A percentile compares a stretch with the other conserved stretches of the same genome.
phyloP scores from a whole-genome alignment of 2,329 filamentous ascomycete genomes.

The Penicillium fuscoglaucum region DNA sequence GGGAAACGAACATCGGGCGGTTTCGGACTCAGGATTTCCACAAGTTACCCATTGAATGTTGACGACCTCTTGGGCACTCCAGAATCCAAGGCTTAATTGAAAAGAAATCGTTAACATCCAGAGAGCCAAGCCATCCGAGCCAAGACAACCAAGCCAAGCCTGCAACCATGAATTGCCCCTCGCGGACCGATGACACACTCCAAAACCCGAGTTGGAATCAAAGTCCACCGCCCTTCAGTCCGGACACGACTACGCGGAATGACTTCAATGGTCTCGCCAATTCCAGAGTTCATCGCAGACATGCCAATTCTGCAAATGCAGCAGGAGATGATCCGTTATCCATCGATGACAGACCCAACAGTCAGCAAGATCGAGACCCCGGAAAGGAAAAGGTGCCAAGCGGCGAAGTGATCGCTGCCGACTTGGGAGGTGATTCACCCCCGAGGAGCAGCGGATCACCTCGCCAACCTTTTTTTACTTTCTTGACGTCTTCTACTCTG shows the following conservation, averaged over 20 bases:
- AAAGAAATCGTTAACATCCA: background rate
- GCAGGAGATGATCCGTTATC: slow-evolving; percentile 26
- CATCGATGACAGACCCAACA: slow-evolving; percentile 24
- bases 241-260: slow-evolving; percentile 62
- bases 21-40: slow-evolving; percentile 20
- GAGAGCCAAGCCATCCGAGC: background rate
- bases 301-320: slow-evolving; percentile 27
- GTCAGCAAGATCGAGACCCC: slow-evolving; percentile 24
- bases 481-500: slow-evolving; percentile 17
- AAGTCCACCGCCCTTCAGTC: slow-evolving; percentile 57
- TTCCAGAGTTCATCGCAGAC: slow-evolving; percentile 51
- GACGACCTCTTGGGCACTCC: background rate
- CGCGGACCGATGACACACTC: slow-evolving; percentile 58
- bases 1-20: slow-evolving; percentile 23
- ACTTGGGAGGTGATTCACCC: slow-evolving; percentile 32
- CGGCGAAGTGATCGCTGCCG: slow-evolving; percentile 32
- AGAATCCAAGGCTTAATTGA: background rate
- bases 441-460: slow-evolving; percentile 33
- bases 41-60: slow-evolving; percentile 7
- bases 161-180: slow-evolving; percentile 63
- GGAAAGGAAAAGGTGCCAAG: slow-evolving; percentile 24
- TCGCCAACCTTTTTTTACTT: slow-evolving; percentile 31
- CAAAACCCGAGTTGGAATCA: slow-evolving; percentile 61
- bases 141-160: background rate
- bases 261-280: slow-evolving; percentile 64